Base-by-base conservation (phyloP, 176 grass and related monocot genomes). In the Eragrostis nindensis region DNA sequence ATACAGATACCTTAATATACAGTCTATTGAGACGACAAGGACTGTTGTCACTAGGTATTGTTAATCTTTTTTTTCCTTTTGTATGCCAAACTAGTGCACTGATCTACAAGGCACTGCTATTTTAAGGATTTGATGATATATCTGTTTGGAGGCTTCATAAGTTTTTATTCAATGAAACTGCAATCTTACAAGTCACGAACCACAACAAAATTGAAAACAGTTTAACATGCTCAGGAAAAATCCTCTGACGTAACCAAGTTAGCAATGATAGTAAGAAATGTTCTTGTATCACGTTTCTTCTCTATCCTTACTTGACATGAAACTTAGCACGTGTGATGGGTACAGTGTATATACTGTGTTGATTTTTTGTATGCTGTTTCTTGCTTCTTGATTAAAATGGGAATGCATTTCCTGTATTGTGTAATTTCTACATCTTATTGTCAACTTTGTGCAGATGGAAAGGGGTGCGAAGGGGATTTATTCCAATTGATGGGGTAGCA, bases 391-490 rank as follows among this genome's bases (percentile, higher is more conserved):
- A 39, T 56, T 44, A 11, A 19, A 47, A 47, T 36, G 2, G 5
- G 5, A 54, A 30, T 27, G 41, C 5, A 25, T 54, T 74, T 83
- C 48, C 62, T 82, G 19, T 24, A 15, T 30, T 76, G 0, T 67
- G 2, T 12, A 61, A 66, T 63, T 45, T 63, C 0, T 40, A 63
- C 25, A 48, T 75, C 13, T 39, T 80, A 74, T 75, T 72, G 17
- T 60, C 8, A 26, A 46, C 83, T 87, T 39, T 75, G 17, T 83
- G 8, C 59, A 97, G 94, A 86, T 97, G 94, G 94, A 92, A 70
- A 76, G 71, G 92, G 5, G 80, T 84, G 38, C 91, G 87, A 12
- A 56, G 50, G 32, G 84, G 62, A 78, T 87, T 88, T 46, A 38
- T 79, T 74, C 87, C 79, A 77, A 57, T 87, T 75, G 84, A 92